A percentile compares a stretch with the other conserved stretches of the same genome.
These are phyloP conservation scores for Melastoma candidum DNA, from an alignment of 441 rosid genomes.

Conservation along the genomic window DNA sequence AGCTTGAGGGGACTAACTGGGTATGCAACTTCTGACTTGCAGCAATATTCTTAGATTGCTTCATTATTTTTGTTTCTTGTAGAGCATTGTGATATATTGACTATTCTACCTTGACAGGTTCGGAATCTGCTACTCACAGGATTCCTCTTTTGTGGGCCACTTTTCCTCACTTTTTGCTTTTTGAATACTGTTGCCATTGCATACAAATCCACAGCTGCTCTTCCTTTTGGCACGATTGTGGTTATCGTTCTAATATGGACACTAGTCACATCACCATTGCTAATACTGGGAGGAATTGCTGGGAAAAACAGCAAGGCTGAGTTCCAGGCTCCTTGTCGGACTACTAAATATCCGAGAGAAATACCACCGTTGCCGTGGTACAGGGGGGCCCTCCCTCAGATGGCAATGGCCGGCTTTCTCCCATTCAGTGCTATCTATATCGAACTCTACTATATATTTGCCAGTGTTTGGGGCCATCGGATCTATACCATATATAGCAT, in stretches of 20 bases:
- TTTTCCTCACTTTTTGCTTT: conserved; percentile 10
- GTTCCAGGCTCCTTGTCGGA: conserved; percentile 11
- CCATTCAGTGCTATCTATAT: conserved; percentile 9
- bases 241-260: conserved; percentile 10
- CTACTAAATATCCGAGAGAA: conserved; percentile 9
- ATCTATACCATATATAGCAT: conserved; percentile 10
- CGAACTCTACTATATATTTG: conserved; percentile 9
- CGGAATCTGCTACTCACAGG: conserved; percentile 5
- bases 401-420: conserved; percentile 9
- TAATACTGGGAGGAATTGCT: conserved; percentile 7
- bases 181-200: conserved; percentile 7
- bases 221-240: conserved; percentile 9
- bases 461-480: conserved; percentile 10
- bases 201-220: conserved; percentile 3
- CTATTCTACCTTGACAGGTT: neutral
- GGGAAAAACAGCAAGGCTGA: conserved; percentile 12
- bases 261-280: conserved; percentile 4
- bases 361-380: conserved; percentile 9
- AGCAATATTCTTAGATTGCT: too few species aligned
- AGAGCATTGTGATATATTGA: neutral
- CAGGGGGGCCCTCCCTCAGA: conserved; percentile 8
- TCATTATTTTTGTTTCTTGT: too few species aligned
- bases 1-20: conserved; percentile 12
- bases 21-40: conserved; percentile 1
- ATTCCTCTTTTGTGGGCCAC: conserved; percentile 7